phyloP scores from a whole-genome alignment of 257 asterid genomes.

The Lantana camara region DNA sequence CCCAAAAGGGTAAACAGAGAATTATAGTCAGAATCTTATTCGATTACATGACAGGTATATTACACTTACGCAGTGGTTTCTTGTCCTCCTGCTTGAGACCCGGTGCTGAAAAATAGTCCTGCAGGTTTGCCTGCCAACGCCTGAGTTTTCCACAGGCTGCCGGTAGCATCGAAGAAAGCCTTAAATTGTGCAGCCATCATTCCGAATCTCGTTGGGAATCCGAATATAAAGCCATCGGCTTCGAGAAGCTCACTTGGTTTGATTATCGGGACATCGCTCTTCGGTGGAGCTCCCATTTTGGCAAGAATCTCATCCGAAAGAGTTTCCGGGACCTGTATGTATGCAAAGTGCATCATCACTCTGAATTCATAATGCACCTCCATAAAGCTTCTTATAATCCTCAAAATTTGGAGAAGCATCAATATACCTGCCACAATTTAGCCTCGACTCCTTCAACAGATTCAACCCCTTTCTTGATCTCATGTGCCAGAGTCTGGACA shows the following conservation, averaged over 20 bases:
- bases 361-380: neutral
- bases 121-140: constrained; percentile 61
- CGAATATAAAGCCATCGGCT: constrained; percentile 56
- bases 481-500: constrained; percentile 61
- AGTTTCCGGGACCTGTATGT: constrained; percentile 50
- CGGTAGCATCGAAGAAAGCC: constrained; percentile 54
- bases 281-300: constrained; percentile 45
- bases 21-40: too few relatives aligned
- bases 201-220: constrained; percentile 55
- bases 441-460: constrained; percentile 69
- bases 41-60: neutral
- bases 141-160: constrained; percentile 52
- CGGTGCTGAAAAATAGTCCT: constrained; percentile 55
- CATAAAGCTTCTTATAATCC: neutral
- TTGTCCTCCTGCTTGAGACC: constrained; percentile 65
- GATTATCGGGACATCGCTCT: constrained; percentile 48
- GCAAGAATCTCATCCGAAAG: constrained; percentile 48
- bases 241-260: constrained; percentile 42
- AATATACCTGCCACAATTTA: constrained; percentile 60
- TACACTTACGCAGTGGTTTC: constrained; percentile 52
- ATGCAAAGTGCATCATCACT: too few relatives aligned
- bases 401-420: neutral
- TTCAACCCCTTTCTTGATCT: constrained; percentile 69
- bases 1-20: too few relatives aligned
- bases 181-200: constrained; percentile 64